Evolutionary conservation across 768 basidiomycete species (phyloP).

Genomic region (Pilatotrama ljubarskyi): DNA sequence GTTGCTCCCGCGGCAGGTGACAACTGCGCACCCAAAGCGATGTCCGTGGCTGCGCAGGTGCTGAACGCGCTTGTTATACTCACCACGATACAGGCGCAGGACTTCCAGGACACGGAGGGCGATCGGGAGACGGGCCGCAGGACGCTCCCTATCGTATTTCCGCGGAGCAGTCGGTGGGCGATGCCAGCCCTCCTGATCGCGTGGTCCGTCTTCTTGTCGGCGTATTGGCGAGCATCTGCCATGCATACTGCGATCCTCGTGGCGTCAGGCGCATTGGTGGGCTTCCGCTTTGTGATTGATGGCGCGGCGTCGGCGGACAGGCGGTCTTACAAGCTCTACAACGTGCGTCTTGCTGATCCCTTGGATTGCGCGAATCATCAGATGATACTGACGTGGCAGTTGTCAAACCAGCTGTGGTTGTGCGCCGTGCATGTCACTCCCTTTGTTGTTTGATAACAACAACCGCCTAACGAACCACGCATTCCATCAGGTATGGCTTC

Average conservation of each 20-base stretch:
- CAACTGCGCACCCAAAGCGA: neutral
- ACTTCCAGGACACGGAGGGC: conserved; percentile 13
- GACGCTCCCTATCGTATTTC: conserved; percentile 13
- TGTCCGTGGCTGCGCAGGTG: conserved; percentile 2
- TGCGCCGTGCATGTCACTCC: conserved; percentile 12
- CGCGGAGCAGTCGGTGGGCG: neutral
- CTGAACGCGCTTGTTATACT: conserved; percentile 12
- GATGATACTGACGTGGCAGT: neutral
- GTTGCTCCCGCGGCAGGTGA: neutral
- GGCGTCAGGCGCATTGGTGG: neutral
- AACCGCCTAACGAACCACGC: neutral
- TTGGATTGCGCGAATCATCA: neutral
- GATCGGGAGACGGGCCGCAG: conserved; percentile 1
- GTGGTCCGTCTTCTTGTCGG: conserved; percentile 8
- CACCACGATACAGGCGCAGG: conserved; percentile 16
- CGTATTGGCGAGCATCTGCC: neutral
- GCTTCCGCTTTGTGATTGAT: neutral
- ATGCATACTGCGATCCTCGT: neutral
- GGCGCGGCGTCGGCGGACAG: neutral
- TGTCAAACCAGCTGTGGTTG: conserved; percentile 6
- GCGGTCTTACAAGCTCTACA: conserved; percentile 7
- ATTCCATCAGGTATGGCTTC: neutral
- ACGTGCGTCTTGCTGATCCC: neutral
- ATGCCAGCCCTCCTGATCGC: neutral
- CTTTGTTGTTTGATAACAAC: neutral